These are phyloP conservation scores for Isatis lusitanica DNA, from an alignment of 441 rosid species.

Conservation along the genomic window DNA sequence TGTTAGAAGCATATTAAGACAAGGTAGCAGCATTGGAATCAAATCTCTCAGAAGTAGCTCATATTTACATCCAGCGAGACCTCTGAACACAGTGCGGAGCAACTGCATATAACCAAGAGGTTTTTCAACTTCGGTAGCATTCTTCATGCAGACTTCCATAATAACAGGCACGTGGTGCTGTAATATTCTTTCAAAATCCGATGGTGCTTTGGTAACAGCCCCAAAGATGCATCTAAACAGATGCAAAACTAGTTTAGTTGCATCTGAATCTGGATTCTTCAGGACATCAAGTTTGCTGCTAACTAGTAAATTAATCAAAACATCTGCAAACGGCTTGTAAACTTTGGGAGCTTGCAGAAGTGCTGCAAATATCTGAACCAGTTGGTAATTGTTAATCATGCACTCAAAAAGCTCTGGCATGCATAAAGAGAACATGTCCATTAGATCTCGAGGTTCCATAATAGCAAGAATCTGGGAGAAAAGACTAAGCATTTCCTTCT, in stretches of 20 bases:
- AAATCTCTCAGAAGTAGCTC: slow-evolving; percentile 89
- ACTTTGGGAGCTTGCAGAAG: slow-evolving; percentile 86
- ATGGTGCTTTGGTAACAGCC: slow-evolving; percentile 87
- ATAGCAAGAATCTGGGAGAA: slow-evolving; percentile 93
- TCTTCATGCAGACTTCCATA: slow-evolving; percentile 97
- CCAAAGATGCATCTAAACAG: slow-evolving; percentile 91
- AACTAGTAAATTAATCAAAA: slow-evolving; percentile 87
- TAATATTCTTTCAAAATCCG: slow-evolving; percentile 95
- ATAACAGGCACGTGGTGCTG: slow-evolving; percentile 96
- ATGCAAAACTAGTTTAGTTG: slow-evolving; percentile 89
- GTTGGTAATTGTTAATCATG: slow-evolving; percentile 88
- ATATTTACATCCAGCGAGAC: slow-evolving; percentile 91
- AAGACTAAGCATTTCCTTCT: slow-evolving; percentile 87
- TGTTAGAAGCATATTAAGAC: slow-evolving; percentile 87
- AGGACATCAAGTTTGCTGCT: slow-evolving; percentile 88
- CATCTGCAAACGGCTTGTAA: slow-evolving; percentile 92
- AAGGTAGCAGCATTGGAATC: slow-evolving; percentile 89
- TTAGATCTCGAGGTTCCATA: slow-evolving; percentile 98
- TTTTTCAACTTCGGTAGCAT: slow-evolving; percentile 90
- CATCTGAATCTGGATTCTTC: slow-evolving; percentile 87
- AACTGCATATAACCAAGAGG: slow-evolving; percentile 96
- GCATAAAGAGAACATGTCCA: slow-evolving; percentile 99
- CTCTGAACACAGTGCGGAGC: slow-evolving; percentile 89
- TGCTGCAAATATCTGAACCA: slow-evolving; percentile 91
- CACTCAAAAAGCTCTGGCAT: slow-evolving; percentile 98